Base-by-base conservation (phyloP, 768 basidiomycete species). In the Serendipita sp. region DNA sequence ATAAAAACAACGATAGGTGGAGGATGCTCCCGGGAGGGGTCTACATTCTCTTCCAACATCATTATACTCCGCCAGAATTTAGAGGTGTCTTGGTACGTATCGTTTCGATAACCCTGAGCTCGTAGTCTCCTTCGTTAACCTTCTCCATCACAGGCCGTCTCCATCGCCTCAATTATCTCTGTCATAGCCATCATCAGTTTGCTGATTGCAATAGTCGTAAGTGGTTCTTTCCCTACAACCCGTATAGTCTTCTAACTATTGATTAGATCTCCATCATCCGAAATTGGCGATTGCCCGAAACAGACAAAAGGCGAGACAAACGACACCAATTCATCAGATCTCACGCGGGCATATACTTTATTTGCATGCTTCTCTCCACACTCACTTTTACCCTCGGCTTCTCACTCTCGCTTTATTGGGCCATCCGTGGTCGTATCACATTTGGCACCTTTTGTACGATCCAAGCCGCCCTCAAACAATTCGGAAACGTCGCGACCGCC, bases 381-480 rank as follows among this genome's bases (percentile, higher is more conserved):
- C 55, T 60, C 29, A 60, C 55, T 31, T 60, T 60, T 2, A 60
- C 55, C 27, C 8, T 60, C 16, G 55, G 55, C 10, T 60, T 60
- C 33, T 29, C 34, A 10, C 55, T 60, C 55, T 33, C 29, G 27
- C 23, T 60, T 29, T 23, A 27, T 10, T 60, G 55, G 55, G 55
- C 55, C 29, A 34, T 60, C 34, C 18, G 34, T 1, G 5, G 36
- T n/a, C 27, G 34, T 10, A 60, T 60, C 33, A 60, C 27, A 4
- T 60, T 60, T 60, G 55, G 55, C 36, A 31, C 55, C 10, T 60
- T 60, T 60, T 60, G 55, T 29, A 60, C 55, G 27, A 8, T 60
- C n/a, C 55, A 60, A 36, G 55, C 55, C n/a, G 55, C 36, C 8
- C 55, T 60, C 55, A 60, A 60, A 34, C 55, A 60, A 33, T 60